Conservation (phyloP, 2,329 filamentous ascomycete genomes). For the Hypoxylon sp. region DNA sequence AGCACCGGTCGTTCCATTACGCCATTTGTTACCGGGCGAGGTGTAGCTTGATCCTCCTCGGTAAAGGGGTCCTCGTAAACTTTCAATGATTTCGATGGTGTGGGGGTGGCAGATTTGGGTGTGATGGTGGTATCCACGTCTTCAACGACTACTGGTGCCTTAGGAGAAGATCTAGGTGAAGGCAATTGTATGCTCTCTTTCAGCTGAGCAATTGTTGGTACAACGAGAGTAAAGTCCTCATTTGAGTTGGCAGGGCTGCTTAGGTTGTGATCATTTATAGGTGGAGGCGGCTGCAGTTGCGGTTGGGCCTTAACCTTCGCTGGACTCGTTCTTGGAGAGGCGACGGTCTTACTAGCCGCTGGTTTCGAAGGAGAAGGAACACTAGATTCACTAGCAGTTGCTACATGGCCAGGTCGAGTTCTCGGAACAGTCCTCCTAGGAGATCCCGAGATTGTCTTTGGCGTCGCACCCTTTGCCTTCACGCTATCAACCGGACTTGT, state of each 20-base stretch:
- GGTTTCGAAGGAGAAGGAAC: constrained; percentile 62
- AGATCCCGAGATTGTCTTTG: constrained; percentile 68
- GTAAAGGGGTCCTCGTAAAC: constrained; percentile 76
- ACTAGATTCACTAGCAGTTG: constrained; percentile 67
- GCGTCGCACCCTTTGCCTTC: constrained; percentile 64
- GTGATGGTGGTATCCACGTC: constrained; percentile 31
- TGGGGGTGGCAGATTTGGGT: constrained; percentile 43
- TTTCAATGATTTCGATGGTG: constrained; percentile 61
- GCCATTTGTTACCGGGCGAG: constrained; percentile 62
- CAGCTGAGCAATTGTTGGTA: constrained; percentile 63
- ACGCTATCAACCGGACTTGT: constrained; percentile 63
- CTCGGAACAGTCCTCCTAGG: constrained; percentile 66
- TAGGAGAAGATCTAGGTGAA: constrained; percentile 47
- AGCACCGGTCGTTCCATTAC: constrained; percentile 63
- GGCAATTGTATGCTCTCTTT: constrained; percentile 48
- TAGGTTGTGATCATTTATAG: constrained; percentile 37
- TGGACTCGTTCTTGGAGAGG: constrained; percentile 62
- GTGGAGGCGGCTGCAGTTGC: constrained; percentile 20
- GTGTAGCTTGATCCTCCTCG: constrained; percentile 62
- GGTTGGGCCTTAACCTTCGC: constrained; percentile 54
- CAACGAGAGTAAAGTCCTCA: constrained; percentile 69
- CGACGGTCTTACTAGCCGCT: constrained; percentile 54
- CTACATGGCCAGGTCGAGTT: constrained; percentile 63
- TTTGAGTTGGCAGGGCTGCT: constrained; percentile 65
- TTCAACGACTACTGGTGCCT: constrained; percentile 55